Evolutionary conservation across 495 filamentous ascomycete species (phyloP).

Genomic region (Penicillium soppii): DNA sequence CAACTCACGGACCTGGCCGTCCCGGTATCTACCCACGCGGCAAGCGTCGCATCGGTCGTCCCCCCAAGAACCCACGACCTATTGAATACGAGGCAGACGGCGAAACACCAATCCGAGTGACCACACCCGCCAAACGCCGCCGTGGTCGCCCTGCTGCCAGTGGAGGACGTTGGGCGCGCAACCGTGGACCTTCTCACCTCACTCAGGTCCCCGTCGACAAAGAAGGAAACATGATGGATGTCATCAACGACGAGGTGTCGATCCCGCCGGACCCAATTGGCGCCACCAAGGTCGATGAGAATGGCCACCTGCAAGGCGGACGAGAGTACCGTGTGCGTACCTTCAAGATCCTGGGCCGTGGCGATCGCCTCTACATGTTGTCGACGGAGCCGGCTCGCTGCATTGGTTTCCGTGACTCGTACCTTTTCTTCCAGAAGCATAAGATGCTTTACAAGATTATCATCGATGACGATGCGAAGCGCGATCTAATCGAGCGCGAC

Average conservation of each 20-base stretch:
- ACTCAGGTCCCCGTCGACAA: slow-evolving; percentile 88
- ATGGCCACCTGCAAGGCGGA: slow-evolving; percentile 74
- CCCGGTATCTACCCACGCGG: slow-evolving; percentile 58
- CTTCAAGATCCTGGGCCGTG: slow-evolving; percentile 82
- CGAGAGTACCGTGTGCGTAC: slow-evolving; percentile 92
- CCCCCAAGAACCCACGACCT: slow-evolving; percentile 77
- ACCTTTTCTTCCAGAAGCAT: slow-evolving; percentile 98
- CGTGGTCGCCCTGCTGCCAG: slow-evolving; percentile 68
- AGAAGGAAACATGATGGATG: slow-evolving; percentile 88
- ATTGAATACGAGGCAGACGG: slow-evolving; percentile 62
- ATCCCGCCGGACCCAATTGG: slow-evolving; percentile 85
- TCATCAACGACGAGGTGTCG: slow-evolving; percentile 86
- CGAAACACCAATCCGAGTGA: slow-evolving; percentile 49
- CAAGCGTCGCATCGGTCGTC: slow-evolving; percentile 78
- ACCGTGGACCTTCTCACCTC: slow-evolving; percentile 68
- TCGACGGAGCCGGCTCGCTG: slow-evolving; percentile 96
- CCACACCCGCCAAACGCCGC: slow-evolving; percentile 62
- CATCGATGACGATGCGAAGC: slow-evolving; percentile 88
- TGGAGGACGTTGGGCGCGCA: slow-evolving; percentile 65
- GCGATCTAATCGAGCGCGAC: slow-evolving; percentile 87
- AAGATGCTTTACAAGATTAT: slow-evolving; percentile 94
- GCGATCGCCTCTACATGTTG: slow-evolving; percentile 92
- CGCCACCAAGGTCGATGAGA: slow-evolving; percentile 88
- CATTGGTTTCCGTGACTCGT: slow-evolving; percentile 94
- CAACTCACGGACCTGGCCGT: slow-evolving; percentile 32